These are phyloP conservation scores for Lactarius tabidus DNA, from an alignment of 768 basidiomycete species.

Conservation along the genomic window DNA sequence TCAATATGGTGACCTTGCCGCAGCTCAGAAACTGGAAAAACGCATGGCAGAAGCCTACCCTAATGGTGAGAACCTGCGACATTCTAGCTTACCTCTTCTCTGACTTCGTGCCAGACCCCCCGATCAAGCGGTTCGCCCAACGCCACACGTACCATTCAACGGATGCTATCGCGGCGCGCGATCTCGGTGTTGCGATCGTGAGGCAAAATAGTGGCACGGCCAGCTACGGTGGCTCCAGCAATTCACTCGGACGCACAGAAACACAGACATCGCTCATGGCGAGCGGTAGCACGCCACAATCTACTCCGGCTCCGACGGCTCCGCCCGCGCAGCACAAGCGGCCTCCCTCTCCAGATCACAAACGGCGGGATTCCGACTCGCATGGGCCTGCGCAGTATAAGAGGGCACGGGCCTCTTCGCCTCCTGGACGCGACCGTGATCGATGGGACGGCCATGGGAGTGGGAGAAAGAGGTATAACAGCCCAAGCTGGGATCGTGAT, in stretches of 20 bases:
- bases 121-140: slow-evolving; percentile 88
- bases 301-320: slow-evolving; percentile 35
- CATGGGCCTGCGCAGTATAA: slow-evolving; percentile 40
- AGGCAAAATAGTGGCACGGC: slow-evolving; percentile 28
- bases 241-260: slow-evolving; percentile 25
- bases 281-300: slow-evolving; percentile 34
- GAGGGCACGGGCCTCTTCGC: slow-evolving; percentile 45
- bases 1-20: slow-evolving; percentile 88
- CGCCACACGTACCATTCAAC: slow-evolving; percentile 77
- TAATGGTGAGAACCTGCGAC: slow-evolving; percentile 48
- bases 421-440: slow-evolving; percentile 48
- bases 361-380: slow-evolving; percentile 42
- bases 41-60: slow-evolving; percentile 87
- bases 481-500: slow-evolving; percentile 44
- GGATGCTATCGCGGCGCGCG: slow-evolving; percentile 84
- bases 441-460: slow-evolving; percentile 37
- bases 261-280: slow-evolving; percentile 20
- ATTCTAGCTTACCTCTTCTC: not conserved
- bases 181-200: slow-evolving; percentile 74
- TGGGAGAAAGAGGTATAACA: slow-evolving; percentile 39
- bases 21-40: slow-evolving; percentile 83
- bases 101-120: slow-evolving; percentile 57
- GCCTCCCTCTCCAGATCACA: slow-evolving; percentile 35
- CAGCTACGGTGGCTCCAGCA: slow-evolving; percentile 18
- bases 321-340: slow-evolving; percentile 32